phyloP scores from a whole-genome alignment of 2,329 filamentous ascomycete genomes.

The Fusarium graminum region DNA sequence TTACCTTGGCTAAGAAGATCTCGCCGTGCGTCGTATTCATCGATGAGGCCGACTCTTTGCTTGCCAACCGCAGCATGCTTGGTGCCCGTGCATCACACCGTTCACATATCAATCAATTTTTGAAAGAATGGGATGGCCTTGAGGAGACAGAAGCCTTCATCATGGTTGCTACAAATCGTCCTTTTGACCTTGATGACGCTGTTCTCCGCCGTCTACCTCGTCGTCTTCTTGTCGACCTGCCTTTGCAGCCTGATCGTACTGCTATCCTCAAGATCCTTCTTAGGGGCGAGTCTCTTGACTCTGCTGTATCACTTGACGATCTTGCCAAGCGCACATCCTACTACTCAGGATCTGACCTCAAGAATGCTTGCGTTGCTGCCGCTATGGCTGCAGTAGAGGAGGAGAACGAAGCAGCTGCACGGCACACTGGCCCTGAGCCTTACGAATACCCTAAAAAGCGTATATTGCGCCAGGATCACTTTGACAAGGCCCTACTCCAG shows the following conservation, averaged over 20 bases:
- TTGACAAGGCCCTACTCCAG: conserved; percentile 86
- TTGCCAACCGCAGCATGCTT: conserved; percentile 78
- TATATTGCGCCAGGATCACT: conserved; percentile 75
- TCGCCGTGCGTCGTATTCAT: conserved; percentile 95
- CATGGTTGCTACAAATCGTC: conserved; percentile 97
- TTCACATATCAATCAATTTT: conserved; percentile 95
- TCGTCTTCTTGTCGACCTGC: conserved; percentile 79
- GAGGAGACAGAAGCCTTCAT: conserved; percentile 87
- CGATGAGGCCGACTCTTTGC: conserved; percentile 94
- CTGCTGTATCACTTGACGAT: conserved; percentile 69
- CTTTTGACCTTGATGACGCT: conserved; percentile 93
- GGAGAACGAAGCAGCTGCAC: conserved; percentile 65
- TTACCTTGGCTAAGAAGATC: conserved; percentile 90
- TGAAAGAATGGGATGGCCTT: conserved; percentile 97
- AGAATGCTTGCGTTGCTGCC: conserved; percentile 84
- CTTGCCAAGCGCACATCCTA: conserved; percentile 77
- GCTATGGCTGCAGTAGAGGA: conserved; percentile 84
- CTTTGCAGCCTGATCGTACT: conserved; percentile 73
- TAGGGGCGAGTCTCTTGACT: conserved; percentile 73
- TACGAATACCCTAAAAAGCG: conserved; percentile 72
- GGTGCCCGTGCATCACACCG: conserved; percentile 79
- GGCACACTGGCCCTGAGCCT: conserved; percentile 57
- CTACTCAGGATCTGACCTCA: conserved; percentile 86
- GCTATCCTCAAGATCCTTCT: conserved; percentile 80
- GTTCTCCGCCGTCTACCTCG: conserved; percentile 82